Percentiles rank a stretch among this genome's conserved stretches.
phyloP scores from a whole-genome alignment of 208 protist genomes.

The Leishmania tarentolae region DNA sequence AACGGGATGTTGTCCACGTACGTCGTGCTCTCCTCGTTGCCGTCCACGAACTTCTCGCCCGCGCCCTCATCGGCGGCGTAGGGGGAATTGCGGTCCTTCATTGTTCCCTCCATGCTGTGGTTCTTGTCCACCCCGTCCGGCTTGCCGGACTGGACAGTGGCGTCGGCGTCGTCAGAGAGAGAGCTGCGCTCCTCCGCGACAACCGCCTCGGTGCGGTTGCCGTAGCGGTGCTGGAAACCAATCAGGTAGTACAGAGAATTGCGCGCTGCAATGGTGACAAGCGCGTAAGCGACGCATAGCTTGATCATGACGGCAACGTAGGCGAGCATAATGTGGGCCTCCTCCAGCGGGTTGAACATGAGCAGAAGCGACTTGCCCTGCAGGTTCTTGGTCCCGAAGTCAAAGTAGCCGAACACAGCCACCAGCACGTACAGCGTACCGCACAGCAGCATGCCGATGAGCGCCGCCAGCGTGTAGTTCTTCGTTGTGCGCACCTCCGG shows the following conservation, averaged over 20 bases:
- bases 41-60: constrained; percentile 8
- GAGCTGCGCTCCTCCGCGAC: neutral
- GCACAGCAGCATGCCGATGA: constrained; percentile 55
- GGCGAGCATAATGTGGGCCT: constrained; percentile 42
- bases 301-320: constrained; percentile 62
- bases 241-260: constrained; percentile 63
- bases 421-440: constrained; percentile 53
- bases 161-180: neutral
- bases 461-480: constrained; percentile 41
- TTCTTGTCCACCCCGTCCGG: neutral
- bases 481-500: constrained; percentile 25
- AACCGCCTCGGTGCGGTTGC: constrained; percentile 4
- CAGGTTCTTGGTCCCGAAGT: constrained; percentile 52
- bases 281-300: constrained; percentile 57
- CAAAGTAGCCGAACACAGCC: constrained; percentile 66
- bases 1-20: constrained; percentile 55
- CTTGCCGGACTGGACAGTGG: neutral
- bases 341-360: constrained; percentile 53
- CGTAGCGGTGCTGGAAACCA: constrained; percentile 43
- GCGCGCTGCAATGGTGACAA: constrained; percentile 44
- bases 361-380: constrained; percentile 50
- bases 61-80: neutral
- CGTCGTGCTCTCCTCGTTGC: constrained; percentile 23
- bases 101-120: neutral
- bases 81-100: neutral